Base-by-base conservation (phyloP, 352 stramenopile genomes). In the Phytophthora sp. region DNA sequence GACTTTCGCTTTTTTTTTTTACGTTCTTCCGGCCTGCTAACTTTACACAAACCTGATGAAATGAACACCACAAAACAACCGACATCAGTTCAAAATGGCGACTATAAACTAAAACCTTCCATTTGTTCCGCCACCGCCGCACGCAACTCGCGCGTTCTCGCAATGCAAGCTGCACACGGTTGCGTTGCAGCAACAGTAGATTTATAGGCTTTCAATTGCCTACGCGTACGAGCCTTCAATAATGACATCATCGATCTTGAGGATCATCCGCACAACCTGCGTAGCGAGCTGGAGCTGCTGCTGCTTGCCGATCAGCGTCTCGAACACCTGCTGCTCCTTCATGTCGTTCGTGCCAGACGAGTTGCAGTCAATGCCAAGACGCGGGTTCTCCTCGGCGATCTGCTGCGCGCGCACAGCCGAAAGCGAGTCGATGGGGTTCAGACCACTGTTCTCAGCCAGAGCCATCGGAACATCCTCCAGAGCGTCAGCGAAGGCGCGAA, bases 171-270 rank as follows among this genome's bases (percentile, higher is more conserved):
- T 39, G 26, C 20, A 27, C 18, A 11, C 24, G 7, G 38, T 52
- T 52, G 31, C 50, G 32, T 13, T 20, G 8, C 44, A 44, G 49
- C 39, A 44, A 23, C 57, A 60, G 52, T 55, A 53, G 41, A 67
- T 62, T 68, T 64, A 52, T 44, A 41, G 46, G 58, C 52, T 65
- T 62, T 52, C 51, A 31, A 13, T 53, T 34, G 43, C 54, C 77
- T 92, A 96, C 62, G 82, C 74, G 72, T 98, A 98, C 46, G 77
- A 80, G 64, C 94, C 95, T 68, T 97, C 82, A 63, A 98, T 89
- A 82, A 99, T 99, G 26, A 99, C 96, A 85, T 99, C 97, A 79
- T 99, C 97, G 69, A 99, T 99, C 91, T 99, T 99, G 55, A 99
- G 89, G 73, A 99, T 99, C 97, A 99, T 99, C 75, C 99, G 98